A percentile compares a stretch with the other conserved stretches of the same genome.
These are phyloP conservation scores for Balansia obtecta DNA, from an alignment of 2,329 filamentous ascomycete genomes.

Conservation along the genomic window DNA sequence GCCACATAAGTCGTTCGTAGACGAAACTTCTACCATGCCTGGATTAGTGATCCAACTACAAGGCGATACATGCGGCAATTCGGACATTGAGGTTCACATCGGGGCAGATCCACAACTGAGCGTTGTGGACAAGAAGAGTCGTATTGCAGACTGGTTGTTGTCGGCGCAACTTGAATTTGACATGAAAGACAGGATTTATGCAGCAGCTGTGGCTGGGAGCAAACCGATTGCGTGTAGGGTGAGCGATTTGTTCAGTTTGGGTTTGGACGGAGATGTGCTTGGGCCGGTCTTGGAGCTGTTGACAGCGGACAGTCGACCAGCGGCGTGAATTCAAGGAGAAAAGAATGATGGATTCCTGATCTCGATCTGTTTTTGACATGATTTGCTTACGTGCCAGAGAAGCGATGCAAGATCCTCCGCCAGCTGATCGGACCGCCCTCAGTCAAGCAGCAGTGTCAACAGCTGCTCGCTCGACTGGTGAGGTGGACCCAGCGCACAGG, in stretches of 20 bases:
- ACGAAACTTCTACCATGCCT: neutral
- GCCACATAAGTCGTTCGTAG: neutral
- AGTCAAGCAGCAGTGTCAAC: no score
- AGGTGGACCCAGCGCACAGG: neutral
- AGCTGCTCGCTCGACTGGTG: no score
- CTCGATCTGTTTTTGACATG: no score
- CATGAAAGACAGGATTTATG: slow-evolving; percentile 3
- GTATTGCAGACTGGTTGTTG: slow-evolving; percentile 1
- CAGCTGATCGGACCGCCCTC: no score
- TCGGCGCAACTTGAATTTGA: slow-evolving; percentile 3
- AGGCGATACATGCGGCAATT: neutral
- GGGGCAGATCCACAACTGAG: slow-evolving; percentile 1
- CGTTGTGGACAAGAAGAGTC: neutral
- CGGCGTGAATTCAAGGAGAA: neutral
- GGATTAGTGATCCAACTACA: slow-evolving; percentile 1
- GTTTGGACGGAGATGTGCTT: neutral
- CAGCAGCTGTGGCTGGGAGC: neutral
- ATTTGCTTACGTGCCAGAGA: no score
- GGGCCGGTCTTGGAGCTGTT: slow-evolving; percentile 4
- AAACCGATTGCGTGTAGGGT: slow-evolving; percentile 1
- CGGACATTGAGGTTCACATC: neutral
- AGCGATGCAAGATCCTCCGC: no score
- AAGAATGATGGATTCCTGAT: no score
- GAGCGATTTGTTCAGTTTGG: slow-evolving; percentile 2
- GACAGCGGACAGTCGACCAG: slow-evolving; percentile 2